Base-by-base conservation (phyloP, 2,329 filamentous ascomycete species). In the Microcyclospora pomicola region DNA sequence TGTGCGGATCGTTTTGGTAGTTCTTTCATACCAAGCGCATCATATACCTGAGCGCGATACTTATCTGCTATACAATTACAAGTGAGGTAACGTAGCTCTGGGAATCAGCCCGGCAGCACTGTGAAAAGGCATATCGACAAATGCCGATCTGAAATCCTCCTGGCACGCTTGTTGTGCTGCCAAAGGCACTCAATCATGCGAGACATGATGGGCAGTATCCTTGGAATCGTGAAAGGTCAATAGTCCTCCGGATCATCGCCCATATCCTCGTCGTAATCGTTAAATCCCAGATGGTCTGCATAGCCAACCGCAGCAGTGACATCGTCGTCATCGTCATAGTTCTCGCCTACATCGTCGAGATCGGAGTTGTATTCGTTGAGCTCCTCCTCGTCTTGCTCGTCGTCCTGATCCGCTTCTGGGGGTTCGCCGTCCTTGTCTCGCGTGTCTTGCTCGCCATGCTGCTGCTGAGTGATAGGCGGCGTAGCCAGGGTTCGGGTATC, bases 371-470 rank as follows among this genome's bases (percentile, higher is more conserved):
- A 39, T 12, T 41, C 46, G 7, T 31, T 35, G 19, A 39, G 38
- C 7, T 48, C 44, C 10, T 49, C 44, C 12, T 48, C 44, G 2
- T 45, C 47, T 11, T 42, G 45, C 13, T 40, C 38, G 2, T 30
- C 45, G n/a, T 42, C 47, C 16, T 35, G 37, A 11, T 44, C 40
- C 14, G 42, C 37, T 2, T 43, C 42, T 7, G 38, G 36, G 6
- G 36, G 31, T 3, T 13, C 15, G 13, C 40, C 15, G 7, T 34
- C 36, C 15, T 39, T 42, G 15, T 16, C 34, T 9, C 27, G 38
- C 29, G 39, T 42, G 2, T 42, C 33, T 27, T 42, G 39, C 15
- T 36, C 38, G 27, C 27, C 39, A 9, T 39, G 36, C 6, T 34
- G 33, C 14, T 43, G n/a, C 12, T 43, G 31, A 24, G 29, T 38